A percentile compares a stretch with the other conserved stretches of the same genome.
phyloP scores from a whole-genome alignment of 2,329 filamentous ascomycete genomes.

The Exophiala calicioides region DNA sequence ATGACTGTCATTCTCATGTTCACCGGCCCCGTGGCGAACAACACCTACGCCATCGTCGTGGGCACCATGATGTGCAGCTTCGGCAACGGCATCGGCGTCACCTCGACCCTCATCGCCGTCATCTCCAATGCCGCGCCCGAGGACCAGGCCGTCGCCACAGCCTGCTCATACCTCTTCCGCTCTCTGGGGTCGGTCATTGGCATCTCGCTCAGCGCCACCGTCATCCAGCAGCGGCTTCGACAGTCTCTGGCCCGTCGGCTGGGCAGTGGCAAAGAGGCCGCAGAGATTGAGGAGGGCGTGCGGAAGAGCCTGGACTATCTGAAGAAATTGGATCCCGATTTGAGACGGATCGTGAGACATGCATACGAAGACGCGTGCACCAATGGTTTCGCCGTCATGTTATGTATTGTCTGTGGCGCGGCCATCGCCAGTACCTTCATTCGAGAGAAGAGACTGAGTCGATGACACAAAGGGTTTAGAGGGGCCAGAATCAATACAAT shows the following conservation, averaged over 20 bases:
- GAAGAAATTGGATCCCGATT: constrained; percentile 60
- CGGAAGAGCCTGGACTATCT: constrained; percentile 71
- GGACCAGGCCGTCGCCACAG: constrained; percentile 74
- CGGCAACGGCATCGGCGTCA: constrained; percentile 63
- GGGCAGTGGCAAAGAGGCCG: constrained; percentile 59
- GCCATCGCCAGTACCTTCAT: constrained; percentile 53
- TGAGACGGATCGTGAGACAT: constrained; percentile 60
- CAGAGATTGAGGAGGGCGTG: constrained; percentile 67
- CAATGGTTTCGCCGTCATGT: constrained; percentile 53
- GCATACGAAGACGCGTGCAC: constrained; percentile 65
- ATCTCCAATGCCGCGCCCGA: constrained; percentile 67
- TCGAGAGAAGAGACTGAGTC: constrained; percentile 56
- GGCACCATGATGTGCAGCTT: constrained; percentile 59
- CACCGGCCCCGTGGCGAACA: constrained; percentile 55
- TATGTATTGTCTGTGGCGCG: constrained; percentile 53
- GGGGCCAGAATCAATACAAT: too few relatives aligned
- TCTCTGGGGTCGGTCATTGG: constrained; percentile 67
- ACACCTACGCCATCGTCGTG: constrained; percentile 54
- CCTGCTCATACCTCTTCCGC: constrained; percentile 79
- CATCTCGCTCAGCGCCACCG: constrained; percentile 68
- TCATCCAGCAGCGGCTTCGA: constrained; percentile 69
- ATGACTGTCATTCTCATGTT: constrained; percentile 59
- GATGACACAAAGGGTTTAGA: too few relatives aligned
- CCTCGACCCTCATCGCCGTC: constrained; percentile 67
- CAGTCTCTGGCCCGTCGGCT: constrained; percentile 57